A percentile compares a stretch with the other conserved stretches of the same genome.
phyloP scores from a whole-genome alignment of 2,329 filamentous ascomycete species.

The Juglanconis juglandina region DNA sequence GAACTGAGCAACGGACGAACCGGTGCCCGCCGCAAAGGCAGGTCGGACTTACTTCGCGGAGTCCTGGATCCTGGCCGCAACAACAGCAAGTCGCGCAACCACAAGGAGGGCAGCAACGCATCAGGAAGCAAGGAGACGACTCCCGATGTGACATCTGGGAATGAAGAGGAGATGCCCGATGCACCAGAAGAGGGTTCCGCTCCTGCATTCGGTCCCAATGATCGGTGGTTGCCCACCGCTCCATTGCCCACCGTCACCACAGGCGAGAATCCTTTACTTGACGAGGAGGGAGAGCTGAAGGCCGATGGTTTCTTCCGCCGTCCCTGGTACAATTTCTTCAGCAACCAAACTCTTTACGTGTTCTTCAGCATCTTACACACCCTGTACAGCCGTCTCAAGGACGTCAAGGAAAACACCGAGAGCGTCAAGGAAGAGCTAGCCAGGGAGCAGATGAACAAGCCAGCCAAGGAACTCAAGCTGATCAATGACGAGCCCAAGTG shows the following conservation, averaged over 20 bases:
- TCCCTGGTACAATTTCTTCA: conserved; percentile 83
- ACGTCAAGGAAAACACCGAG: conserved; percentile 75
- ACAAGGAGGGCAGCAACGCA: conserved; percentile 76
- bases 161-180: conserved; percentile 71
- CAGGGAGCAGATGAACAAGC: conserved; percentile 71
- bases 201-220: conserved; percentile 58
- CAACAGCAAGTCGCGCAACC: conserved; percentile 64
- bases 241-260: conserved; percentile 53
- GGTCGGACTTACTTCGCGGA: conserved; percentile 76
- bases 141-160: conserved; percentile 74
- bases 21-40: conserved; percentile 67
- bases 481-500: conserved; percentile 75
- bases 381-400: conserved; percentile 79
- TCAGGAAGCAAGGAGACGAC: conserved; percentile 84
- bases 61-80: conserved; percentile 77
- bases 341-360: conserved; percentile 86
- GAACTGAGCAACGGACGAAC: conserved; percentile 67
- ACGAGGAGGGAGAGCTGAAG: conserved; percentile 62
- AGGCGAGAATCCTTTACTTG: conserved; percentile 53
- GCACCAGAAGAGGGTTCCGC: conserved; percentile 53
- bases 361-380: conserved; percentile 93
- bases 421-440: conserved; percentile 71
- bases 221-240: conserved; percentile 62
- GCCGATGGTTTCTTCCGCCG: conserved; percentile 78
- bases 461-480: conserved; percentile 79